Base-by-base conservation (phyloP, 225 moss, liverwort and hornwort genomes). In the Pleurozium schreberi region DNA sequence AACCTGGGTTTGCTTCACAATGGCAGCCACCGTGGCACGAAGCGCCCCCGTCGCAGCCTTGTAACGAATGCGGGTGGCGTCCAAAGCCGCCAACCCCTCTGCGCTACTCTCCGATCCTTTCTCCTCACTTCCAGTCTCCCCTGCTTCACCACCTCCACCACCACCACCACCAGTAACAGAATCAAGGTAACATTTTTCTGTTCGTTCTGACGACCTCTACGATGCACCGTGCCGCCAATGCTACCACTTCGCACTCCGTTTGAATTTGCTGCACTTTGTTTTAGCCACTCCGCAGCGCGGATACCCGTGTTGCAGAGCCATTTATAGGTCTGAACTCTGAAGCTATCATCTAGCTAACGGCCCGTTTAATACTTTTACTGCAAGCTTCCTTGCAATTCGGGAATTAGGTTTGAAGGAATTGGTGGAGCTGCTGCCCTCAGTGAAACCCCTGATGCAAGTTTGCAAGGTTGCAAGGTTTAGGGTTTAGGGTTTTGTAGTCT, bases 31-130 rank as follows among this genome's bases (percentile, higher is more conserved):
- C 38, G 96, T 93, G 59, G 95, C 94, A 84, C 97, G 94, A 67
- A 99, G 96, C 45, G 95, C 94, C 14, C 92, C 94, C 34, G 96
- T 93, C 25, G 97, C 93, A 31, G 92, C 84, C 90, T 94, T 96
- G n/a, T 99, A 99, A 14, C 94, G 96, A 83, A 96, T 79, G 43
- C 96, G 95, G 17, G 94, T 96, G 6, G 94, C 91, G 62, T 96
- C 95, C 86, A 97, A 74, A 17, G 93, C 96, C 14, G 94, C 90
- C 92, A 95, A 91, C 23, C 96, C 97, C 77, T 94, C 96, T 63
- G 95, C 92, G 34, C 88, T 88, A 66, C 83, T 86, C 22, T 92
- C 93, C 40, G 89, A 73, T 38, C 62, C 90, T 66, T 90, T 89
- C 87, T 93, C 93, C 25, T 88, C 68, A 78, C 43, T 79, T 17